Evolutionary conservation across 2,329 filamentous ascomycete genomes (phyloP).

Genomic region (Coniella vitis): DNA sequence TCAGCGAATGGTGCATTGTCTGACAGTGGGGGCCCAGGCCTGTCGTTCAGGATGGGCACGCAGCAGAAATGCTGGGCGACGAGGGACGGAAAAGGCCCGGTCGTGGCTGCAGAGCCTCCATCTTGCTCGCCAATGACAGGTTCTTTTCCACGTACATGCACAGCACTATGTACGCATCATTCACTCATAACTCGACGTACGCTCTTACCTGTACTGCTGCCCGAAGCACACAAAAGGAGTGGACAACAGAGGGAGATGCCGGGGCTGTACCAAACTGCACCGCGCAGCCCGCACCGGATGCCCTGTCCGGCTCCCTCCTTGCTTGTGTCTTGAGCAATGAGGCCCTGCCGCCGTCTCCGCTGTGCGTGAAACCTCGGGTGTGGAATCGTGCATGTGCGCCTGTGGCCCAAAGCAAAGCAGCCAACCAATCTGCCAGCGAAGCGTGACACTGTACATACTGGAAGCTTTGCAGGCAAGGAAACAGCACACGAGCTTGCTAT

Average conservation of each 20-base stretch:
- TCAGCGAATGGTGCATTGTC: constrained; percentile 7
- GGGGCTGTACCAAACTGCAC: too few species aligned
- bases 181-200: background rate
- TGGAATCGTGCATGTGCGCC: constrained; percentile 11
- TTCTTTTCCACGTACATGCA: background rate
- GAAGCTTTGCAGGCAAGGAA: too few species aligned
- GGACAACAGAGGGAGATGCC: background rate
- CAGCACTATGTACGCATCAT: too few species aligned
- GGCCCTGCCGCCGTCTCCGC: constrained; percentile 14
- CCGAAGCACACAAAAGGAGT: background rate
- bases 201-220: background rate
- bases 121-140: background rate
- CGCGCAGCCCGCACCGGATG: background rate
- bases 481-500: too few species aligned
- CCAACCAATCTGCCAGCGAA: background rate
- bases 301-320: background rate
- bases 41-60: background rate
- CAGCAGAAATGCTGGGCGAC: background rate
- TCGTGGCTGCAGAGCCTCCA: background rate
- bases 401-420: background rate
- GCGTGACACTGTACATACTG: too few species aligned
- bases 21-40: background rate
- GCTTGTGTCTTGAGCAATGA: background rate
- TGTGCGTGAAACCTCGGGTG: constrained; percentile 13
- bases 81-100: background rate